Base-by-base conservation (phyloP, 1,284 basidiomycete genomes). In the Ustilago trichophora region DNA sequence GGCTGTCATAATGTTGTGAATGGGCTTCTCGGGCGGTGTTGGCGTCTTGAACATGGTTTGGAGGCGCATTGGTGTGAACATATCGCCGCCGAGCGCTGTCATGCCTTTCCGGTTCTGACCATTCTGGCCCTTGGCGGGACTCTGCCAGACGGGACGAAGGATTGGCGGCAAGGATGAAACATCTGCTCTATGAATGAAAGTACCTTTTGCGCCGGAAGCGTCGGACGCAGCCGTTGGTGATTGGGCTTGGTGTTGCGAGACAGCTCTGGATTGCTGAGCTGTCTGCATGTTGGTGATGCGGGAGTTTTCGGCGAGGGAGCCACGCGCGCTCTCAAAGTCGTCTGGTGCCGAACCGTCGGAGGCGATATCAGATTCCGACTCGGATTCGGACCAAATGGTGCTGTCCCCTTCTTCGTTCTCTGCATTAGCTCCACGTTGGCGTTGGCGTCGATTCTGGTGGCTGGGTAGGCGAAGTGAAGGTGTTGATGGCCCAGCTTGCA, bases 21-120 rank as follows among this genome's bases (percentile, higher is more conserved):
- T 24, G 3, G 52, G 54, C 41, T 55, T 62, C 37, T 54, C 54
- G 6, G 63, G 67, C 1, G 69, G 68, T 7, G 75, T 72, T 4
- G 75, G 73, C 10, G 73, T 69, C 33, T 71, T 67, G 50, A 76
- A 80, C 70, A 80, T 77, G 40, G 69, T 64, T 51, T 80, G 75
- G 4, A 80, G 66, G 35, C 70, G 71, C 54, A 76, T 72, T 0
- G 76, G 76, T 2, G 75, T 75, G 29, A 80, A 80, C 62, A 80
- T 76, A 50, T 80, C 76, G 21, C 76, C 75, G 5, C 76, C 76
- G 13, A 75, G 60, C 19, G 52, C 68, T 6, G 46, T 18, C 16
- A 74, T 41, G 18, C 34, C 70, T 18, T 60, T 63, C 3, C 43
- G 21, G 6, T 59, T 55, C 24, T 31, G 49, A 10, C 35, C 60